A percentile compares a stretch with the other conserved stretches of the same genome.
Evolutionary conservation across 768 basidiomycete genomes (phyloP).

Genomic region (Psilocybe azurescens): DNA sequence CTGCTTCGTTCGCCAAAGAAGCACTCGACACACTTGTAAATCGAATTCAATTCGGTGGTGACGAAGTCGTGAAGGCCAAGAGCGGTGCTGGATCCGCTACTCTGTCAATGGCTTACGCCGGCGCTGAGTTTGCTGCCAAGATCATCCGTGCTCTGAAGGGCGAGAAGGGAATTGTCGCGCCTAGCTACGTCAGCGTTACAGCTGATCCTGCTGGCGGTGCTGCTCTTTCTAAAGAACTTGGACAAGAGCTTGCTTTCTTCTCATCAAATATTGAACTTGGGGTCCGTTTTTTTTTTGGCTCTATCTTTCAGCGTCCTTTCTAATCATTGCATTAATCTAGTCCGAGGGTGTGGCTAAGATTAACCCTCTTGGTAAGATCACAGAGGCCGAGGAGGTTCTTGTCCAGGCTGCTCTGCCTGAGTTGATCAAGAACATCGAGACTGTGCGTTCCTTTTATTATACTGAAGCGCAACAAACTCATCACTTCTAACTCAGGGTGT

Average conservation of each 20-base stretch:
- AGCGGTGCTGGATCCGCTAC: constrained; percentile 93
- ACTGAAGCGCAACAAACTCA: background rate
- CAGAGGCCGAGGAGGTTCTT: constrained; percentile 74
- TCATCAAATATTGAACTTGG: constrained; percentile 89
- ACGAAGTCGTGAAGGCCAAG: constrained; percentile 99
- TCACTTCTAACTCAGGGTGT: constrained; percentile 32
- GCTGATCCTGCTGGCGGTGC: constrained; percentile 75
- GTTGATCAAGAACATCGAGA: constrained; percentile 72
- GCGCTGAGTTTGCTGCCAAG: constrained; percentile 86
- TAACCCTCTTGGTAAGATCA: constrained; percentile 75
- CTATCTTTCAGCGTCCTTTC: constrained; percentile 1
- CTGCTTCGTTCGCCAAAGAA: constrained; percentile 52
- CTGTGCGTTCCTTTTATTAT: constrained; percentile 42
- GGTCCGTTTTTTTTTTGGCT: constrained; percentile 48
- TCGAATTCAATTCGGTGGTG: constrained; percentile 94
- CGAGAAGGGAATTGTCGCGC: constrained; percentile 85
- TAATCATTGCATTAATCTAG: constrained; percentile 41
- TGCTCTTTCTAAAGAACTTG: constrained; percentile 82
- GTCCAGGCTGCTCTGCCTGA: constrained; percentile 85
- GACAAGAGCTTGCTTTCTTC: constrained; percentile 83
- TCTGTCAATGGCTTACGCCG: constrained; percentile 96
- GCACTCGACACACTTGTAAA: constrained; percentile 68
- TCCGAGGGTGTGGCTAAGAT: constrained; percentile 84
- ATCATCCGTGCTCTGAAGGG: constrained; percentile 86
- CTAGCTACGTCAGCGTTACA: constrained; percentile 81